These are phyloP conservation scores for Globisporangium canariense DNA, from an alignment of 352 stramenopile genomes.

Conservation along the genomic window DNA sequence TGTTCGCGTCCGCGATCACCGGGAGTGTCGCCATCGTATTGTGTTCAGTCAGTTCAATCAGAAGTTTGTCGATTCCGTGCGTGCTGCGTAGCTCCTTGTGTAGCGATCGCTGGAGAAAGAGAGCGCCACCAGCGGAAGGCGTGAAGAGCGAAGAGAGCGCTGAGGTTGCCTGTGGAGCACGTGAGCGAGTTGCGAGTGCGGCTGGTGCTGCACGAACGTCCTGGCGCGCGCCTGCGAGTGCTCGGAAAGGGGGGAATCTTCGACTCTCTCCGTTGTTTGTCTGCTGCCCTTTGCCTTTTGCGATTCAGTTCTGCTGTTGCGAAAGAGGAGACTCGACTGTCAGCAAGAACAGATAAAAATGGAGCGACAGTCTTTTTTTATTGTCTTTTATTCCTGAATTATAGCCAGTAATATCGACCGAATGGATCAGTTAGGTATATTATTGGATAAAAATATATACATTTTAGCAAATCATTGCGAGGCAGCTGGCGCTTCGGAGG, in stretches of 20 bases:
- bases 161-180: not conserved
- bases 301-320: slow-evolving; percentile 6
- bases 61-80: not conserved
- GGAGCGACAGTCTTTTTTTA: not conserved
- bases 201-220: not conserved
- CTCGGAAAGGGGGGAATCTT: slow-evolving; percentile 14
- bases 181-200: not conserved
- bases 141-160: not conserved
- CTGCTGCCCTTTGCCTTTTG: not conserved
- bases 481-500: not conserved
- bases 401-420: not conserved
- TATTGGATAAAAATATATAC: not conserved
- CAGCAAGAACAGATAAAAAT: not conserved
- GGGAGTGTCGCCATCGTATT: slow-evolving; percentile 15
- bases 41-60: not conserved
- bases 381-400: not conserved
- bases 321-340: slow-evolving; percentile 12
- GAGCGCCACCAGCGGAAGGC: not conserved
- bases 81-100: not conserved
- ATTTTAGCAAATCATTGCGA: not conserved
- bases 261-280: not conserved
- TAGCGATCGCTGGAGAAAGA: not conserved
- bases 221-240: not conserved
- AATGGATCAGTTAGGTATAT: no score
- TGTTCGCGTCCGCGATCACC: slow-evolving; percentile 9